Conservation (phyloP, 345 rosid species). For the Arabidopsis suecica region DNA sequence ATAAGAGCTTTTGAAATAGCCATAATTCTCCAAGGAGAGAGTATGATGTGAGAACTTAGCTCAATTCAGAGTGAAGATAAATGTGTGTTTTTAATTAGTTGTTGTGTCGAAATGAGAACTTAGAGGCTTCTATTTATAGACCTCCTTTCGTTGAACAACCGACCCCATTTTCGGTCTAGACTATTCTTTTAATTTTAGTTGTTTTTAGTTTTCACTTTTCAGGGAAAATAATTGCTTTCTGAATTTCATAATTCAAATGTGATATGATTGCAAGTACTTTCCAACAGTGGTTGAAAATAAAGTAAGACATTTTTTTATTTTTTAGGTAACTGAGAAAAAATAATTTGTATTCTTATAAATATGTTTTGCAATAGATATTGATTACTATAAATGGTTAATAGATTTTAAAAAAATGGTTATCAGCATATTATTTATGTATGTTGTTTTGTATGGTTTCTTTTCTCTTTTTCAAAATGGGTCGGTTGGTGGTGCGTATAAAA, state of each 20-base stretch:
- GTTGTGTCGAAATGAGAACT: slow-evolving; percentile 42
- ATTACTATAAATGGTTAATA: not conserved
- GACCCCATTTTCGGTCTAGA: slow-evolving; percentile 37
- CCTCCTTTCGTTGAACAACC: slow-evolving; percentile 9
- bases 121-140: slow-evolving; percentile 40
- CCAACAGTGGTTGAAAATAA: not conserved
- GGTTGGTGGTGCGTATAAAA: slow-evolving; percentile 42
- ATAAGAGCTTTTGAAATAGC: slow-evolving; percentile 50
- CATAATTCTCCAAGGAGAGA: slow-evolving; percentile 43
- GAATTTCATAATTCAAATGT: not conserved
- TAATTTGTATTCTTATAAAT: too few relatives aligned
- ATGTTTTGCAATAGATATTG: too few relatives aligned
- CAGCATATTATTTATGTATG: not conserved
- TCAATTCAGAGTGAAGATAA: slow-evolving; percentile 5
- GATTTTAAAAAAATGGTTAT: not conserved
- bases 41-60: slow-evolving; percentile 26
- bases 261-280: slow-evolving; percentile 8
- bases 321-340: too few relatives aligned
- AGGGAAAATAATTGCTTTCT: not conserved
- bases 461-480: slow-evolving; percentile 8
- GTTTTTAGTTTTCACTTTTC: slow-evolving; percentile 16
- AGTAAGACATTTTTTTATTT: too few relatives aligned
- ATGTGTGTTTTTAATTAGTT: slow-evolving; percentile 17
- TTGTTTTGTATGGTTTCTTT: not conserved
- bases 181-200: slow-evolving; percentile 8